These are phyloP conservation scores for Leonotis leonurus DNA, from an alignment of 257 asterid genomes.

Conservation along the genomic window DNA sequence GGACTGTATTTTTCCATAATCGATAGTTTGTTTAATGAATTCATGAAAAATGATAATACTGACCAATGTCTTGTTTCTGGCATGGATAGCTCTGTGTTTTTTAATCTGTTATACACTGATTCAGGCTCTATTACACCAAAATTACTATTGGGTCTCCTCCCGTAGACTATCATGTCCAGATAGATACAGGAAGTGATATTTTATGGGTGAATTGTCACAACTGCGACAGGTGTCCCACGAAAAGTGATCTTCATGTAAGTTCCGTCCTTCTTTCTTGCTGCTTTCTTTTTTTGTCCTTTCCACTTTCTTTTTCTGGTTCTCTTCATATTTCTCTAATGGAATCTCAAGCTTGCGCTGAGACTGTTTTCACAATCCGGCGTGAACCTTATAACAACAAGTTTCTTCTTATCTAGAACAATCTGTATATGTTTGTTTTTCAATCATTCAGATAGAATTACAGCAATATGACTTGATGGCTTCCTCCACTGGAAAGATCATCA, in stretches of 20 bases:
- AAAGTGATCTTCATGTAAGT: conserved; percentile 76
- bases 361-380: background rate
- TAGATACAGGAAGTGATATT: conserved; percentile 97
- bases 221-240: conserved; percentile 72
- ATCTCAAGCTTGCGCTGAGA: conserved; percentile 1
- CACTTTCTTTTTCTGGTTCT: background rate
- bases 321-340: background rate
- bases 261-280: background rate
- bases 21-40: background rate
- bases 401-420: conserved; percentile 9
- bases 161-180: conserved; percentile 81
- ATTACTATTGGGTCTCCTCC: conserved; percentile 93
- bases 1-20: background rate
- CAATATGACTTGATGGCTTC: conserved; percentile 72
- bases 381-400: background rate
- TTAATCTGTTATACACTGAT: conserved; percentile 15
- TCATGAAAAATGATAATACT: background rate
- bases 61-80: background rate
- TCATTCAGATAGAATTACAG: conserved; percentile 58
- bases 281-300: background rate
- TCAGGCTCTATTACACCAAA: conserved; percentile 88
- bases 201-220: conserved; percentile 91
- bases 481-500: conserved; percentile 51
- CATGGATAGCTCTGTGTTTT: background rate
- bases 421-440: conserved; percentile 13